A percentile compares a stretch with the other conserved stretches of the same genome.
Evolutionary conservation across 2,329 filamentous ascomycete genomes (phyloP).

Genomic region (Fusarium equiseti): DNA sequence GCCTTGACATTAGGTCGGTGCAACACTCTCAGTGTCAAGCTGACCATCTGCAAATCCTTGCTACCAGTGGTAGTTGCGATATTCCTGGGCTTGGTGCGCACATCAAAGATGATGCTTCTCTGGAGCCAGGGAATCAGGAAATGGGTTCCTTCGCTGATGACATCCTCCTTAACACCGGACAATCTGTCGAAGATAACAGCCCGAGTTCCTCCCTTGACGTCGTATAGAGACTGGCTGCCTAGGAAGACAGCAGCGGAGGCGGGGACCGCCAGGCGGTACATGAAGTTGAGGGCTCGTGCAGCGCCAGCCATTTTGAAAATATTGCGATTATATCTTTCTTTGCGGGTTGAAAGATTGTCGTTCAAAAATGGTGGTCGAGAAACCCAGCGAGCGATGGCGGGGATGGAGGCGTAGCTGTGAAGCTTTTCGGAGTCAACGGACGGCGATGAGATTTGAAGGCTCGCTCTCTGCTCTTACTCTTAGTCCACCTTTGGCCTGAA

Average conservation of each 20-base stretch:
- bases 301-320: slow-evolving; percentile 62
- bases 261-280: slow-evolving; percentile 80
- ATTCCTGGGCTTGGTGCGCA: slow-evolving; percentile 96
- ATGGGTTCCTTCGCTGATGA: slow-evolving; percentile 96
- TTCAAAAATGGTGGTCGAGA: slow-evolving; percentile 7
- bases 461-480: slow-evolving; percentile 23
- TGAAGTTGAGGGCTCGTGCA: slow-evolving; percentile 68
- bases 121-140: slow-evolving; percentile 97
- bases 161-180: slow-evolving; percentile 89
- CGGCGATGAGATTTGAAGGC: slow-evolving; percentile 47
- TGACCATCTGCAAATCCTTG: slow-evolving; percentile 99
- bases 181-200: slow-evolving; percentile 98
- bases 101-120: slow-evolving; percentile 93
- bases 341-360: background rate
- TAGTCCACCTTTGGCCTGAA: slow-evolving; percentile 32
- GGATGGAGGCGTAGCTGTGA: slow-evolving; percentile 31
- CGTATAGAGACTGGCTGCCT: slow-evolving; percentile 87
- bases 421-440: slow-evolving; percentile 47
- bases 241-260: slow-evolving; percentile 75
- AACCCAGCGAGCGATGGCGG: slow-evolving; percentile 17
- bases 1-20: slow-evolving; percentile 93
- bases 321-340: slow-evolving; percentile 11
- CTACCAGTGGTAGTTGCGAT: slow-evolving; percentile 97
- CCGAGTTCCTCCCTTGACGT: slow-evolving; percentile 93
- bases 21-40: slow-evolving; percentile 93